A percentile compares a stretch with the other conserved stretches of the same genome.
Evolutionary conservation across 139 green algal species (phyloP).

Genomic region (Tetraselmis chui): DNA sequence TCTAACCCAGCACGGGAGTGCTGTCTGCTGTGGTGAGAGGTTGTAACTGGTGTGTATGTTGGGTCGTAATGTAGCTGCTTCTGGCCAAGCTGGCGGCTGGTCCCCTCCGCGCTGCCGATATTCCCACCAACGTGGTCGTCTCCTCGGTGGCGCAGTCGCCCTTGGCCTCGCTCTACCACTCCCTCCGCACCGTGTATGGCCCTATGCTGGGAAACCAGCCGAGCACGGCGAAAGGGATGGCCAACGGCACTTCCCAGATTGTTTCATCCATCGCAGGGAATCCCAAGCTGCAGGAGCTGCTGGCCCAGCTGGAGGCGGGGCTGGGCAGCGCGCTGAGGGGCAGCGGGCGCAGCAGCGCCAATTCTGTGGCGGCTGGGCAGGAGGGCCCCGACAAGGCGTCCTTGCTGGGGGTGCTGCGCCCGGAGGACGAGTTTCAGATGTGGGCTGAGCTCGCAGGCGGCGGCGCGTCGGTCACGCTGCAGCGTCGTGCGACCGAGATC

Average conservation of each 20-base stretch:
- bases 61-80: constrained; percentile 29
- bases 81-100: constrained; percentile 43
- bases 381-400: constrained; percentile 30
- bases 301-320: constrained; percentile 48
- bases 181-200: constrained; percentile 43
- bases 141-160: constrained; percentile 40
- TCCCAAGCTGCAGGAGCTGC: constrained; percentile 37
- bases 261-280: constrained; percentile 13
- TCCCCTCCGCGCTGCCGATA: constrained; percentile 21
- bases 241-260: background rate
- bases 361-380: background rate
- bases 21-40: background rate
- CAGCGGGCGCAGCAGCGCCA: background rate
- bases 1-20: background rate
- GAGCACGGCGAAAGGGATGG: background rate
- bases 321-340: constrained; percentile 38
- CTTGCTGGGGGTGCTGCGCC: constrained; percentile 37
- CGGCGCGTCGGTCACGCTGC: background rate
- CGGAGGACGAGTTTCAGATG: constrained; percentile 48
- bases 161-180: constrained; percentile 47
- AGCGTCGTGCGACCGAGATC: constrained; percentile 21
- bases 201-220: constrained; percentile 28
- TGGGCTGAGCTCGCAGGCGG: constrained; percentile 45
- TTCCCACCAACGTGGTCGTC: constrained; percentile 39
- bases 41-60: background rate